Evolutionary conservation across 116 monocot species (phyloP), one percentile per base, ranked within the genome.

Genomic region (Trichopus zeylanicus): DNA sequence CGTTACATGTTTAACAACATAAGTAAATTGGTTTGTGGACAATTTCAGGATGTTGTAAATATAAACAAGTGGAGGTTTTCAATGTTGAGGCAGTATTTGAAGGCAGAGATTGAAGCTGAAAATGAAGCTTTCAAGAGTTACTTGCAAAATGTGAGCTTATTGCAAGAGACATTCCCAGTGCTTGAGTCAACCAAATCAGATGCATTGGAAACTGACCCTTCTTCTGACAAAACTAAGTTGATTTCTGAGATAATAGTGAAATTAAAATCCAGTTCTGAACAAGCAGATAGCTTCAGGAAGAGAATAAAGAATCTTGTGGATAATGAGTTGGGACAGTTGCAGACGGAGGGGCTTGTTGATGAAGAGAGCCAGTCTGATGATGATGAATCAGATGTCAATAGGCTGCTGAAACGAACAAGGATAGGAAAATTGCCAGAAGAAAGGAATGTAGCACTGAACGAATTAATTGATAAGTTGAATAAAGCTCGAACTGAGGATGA

Each of bases 111-210:
- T 51, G 82, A 89, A 79, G 65, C 72, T 42, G 93, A 89, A 60
- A 81, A 74, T 73, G 93, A 86, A 66, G 82, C 93, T 70, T 86
- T 80, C 66, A 83, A 93, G 57, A 76, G 89, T 33, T 93, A 93
- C 46, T 59, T 86, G 61, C 53, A 70, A 52, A 93, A 86, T 70
- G 75, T 77, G 15, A 64, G 62, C 20, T 70, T 89, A 31, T 67
- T 94, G 20, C 78, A 89, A 76, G 86, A 89, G 78, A 68, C 72
- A 51, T 69, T 86, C 39, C 51, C 56, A 34, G 11, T 62, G 4
- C 19, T 8, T 39, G 68, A 62, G 6, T 25, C 19, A 10, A 9
- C 31, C 6, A 56, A 60, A 51, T 20, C 66, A 46, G 54, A 52
- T 35, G n/a, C n/a, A n/a, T 4, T 10, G 8, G 74, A 65, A 64